Conservation (phyloP, 108 stramenopile species). For the Pseudonitzschia multiseries region DNA sequence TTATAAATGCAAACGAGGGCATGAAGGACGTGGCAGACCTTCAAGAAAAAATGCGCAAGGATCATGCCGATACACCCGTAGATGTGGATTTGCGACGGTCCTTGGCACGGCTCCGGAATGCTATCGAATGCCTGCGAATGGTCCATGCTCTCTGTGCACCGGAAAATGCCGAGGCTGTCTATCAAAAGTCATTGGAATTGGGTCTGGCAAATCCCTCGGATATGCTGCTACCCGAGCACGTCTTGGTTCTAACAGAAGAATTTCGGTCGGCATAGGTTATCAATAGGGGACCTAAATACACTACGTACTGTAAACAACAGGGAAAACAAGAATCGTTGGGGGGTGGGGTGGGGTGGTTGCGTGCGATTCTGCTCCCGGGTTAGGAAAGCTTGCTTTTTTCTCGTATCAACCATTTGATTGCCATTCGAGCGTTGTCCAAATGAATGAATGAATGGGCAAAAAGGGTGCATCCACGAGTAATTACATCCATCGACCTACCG, state of each 20-base stretch:
- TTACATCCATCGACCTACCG: too few species aligned
- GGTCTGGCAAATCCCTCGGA: constrained; percentile 37
- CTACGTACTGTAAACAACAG: too few species aligned
- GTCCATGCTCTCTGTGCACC: constrained; percentile 69
- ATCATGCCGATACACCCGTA: constrained; percentile 66
- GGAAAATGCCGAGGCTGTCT: constrained; percentile 63
- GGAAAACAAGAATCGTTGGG: too few species aligned
- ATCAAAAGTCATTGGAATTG: constrained; percentile 46
- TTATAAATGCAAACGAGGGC: constrained; percentile 42
- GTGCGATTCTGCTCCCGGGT: too few species aligned
- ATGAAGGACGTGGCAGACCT: constrained; percentile 58
- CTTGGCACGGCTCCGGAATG: constrained; percentile 70
- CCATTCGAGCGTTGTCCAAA: too few species aligned
- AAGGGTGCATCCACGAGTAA: too few species aligned
- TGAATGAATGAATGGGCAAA: too few species aligned
- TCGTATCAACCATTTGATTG: too few species aligned
- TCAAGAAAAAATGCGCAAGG: constrained; percentile 67
- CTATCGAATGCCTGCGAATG: constrained; percentile 66
- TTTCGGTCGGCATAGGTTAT: not conserved
- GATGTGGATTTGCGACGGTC: constrained; percentile 50
- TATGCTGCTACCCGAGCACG: constrained; percentile 70
- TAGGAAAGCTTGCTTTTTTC: too few species aligned
- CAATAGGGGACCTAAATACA: too few species aligned
- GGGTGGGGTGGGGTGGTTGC: too few species aligned
- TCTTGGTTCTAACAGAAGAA: constrained; percentile 53